Base-by-base conservation (phyloP, 768 basidiomycete species). In the Cystofilobasidium ferigula region DNA sequence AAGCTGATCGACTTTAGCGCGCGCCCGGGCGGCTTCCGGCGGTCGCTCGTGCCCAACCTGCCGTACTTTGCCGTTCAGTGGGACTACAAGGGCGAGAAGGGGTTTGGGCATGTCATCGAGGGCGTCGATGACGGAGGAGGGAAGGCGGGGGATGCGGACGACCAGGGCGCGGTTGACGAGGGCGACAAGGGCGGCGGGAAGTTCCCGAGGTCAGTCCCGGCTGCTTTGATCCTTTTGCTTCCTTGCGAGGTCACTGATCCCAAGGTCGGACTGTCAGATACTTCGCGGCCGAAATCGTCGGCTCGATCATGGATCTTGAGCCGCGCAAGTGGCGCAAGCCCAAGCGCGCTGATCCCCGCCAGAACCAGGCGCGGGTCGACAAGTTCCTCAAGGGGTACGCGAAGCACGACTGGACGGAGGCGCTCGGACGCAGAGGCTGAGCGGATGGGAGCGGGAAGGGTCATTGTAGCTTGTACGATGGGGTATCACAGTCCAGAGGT, bases 11-110 rank as follows among this genome's bases (percentile, higher is more conserved):
- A 94, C 76, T 99, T 99, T 74, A 83, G 88, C 3, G 78, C 84
- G 12, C 81, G 90, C 5, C 88, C 90, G 0, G 93, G 94, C 22
- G 94, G 94, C 3, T 98, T 98, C 80, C 81, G 93, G 47, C 83
- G 94, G 0, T 85, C 89, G 30, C 88, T 99, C 87, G 94, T 99
- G 14, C 85, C 93, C 3, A 95, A 97, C 72, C 78, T 99, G 35
- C 95, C 95, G 0, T 99, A 99, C 77, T 99, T 99, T 72, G 94
- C 93, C 89, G 88, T 98, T 9, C 92, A 94, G 71, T 99, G 94
- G 76, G 95, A 99, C 77, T 81, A 98, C 76, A 97, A 93, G 72
- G 92, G 95, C 30, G 92, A 97, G 76, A 91, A 89, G 73, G 95
- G 95, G 2, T 99, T 91, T 73, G 95, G 95, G 0, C 95, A 99